Conservation (phyloP, 2,329 filamentous ascomycete species). For the Exophiala alcalophila region DNA sequence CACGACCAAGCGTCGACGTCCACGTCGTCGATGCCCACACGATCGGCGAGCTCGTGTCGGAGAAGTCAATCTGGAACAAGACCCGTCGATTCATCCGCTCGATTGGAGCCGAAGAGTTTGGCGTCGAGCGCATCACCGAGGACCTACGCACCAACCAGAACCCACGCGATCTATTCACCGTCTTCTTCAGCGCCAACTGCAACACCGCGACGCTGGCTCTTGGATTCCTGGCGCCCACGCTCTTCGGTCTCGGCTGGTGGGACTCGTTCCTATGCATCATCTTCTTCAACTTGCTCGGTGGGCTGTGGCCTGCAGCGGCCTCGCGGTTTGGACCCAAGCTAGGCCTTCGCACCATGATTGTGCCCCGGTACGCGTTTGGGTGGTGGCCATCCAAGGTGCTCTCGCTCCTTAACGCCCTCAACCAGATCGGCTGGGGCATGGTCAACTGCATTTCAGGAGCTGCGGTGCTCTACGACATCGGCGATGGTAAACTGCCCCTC, state of each 20-base stretch:
- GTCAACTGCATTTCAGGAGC: conserved; percentile 28
- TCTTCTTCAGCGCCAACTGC: conserved; percentile 28
- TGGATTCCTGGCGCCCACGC: conserved; percentile 12
- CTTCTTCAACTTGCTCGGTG: conserved; percentile 35
- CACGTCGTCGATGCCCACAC: background rate
- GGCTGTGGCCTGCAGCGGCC: conserved; percentile 29
- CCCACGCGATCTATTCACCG: conserved; percentile 21
- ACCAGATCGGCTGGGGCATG: conserved; percentile 27
- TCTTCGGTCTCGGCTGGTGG: conserved; percentile 32
- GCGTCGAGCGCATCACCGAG: conserved; percentile 23
- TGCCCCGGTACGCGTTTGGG: conserved; percentile 34
- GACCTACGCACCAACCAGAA: conserved; percentile 25
- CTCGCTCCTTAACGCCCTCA: conserved; percentile 26
- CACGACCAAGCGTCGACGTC: conserved; percentile 6
- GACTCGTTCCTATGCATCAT: conserved; percentile 30
- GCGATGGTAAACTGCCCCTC: conserved; percentile 28
- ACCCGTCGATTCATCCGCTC: conserved; percentile 19
- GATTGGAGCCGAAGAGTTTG: conserved; percentile 23
- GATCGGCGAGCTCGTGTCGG: conserved; percentile 1
- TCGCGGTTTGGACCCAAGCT: conserved; percentile 33
- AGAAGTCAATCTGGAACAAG: conserved; percentile 8
- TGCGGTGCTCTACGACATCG: conserved; percentile 29
- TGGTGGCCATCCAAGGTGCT: conserved; percentile 30
- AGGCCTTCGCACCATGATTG: conserved; percentile 35
- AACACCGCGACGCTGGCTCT: conserved; percentile 21